A percentile compares a stretch with the other conserved stretches of the same genome.
These are phyloP conservation scores for Hymenoscyphus occultus DNA, from an alignment of 2,329 filamentous ascomycete genomes.

Conservation along the genomic window DNA sequence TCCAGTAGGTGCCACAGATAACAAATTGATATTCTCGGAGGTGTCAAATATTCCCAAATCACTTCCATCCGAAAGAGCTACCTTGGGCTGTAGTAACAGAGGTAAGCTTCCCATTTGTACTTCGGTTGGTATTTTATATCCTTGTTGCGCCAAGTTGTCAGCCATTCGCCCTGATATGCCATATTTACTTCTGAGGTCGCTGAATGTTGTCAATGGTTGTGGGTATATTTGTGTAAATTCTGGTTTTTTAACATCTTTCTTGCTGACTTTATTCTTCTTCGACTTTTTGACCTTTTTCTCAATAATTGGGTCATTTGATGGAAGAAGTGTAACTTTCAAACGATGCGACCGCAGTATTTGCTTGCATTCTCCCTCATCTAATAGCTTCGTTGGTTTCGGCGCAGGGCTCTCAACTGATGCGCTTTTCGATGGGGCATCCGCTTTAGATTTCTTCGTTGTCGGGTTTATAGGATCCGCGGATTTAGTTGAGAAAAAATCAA, in stretches of 20 bases:
- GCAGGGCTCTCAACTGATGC: conserved; percentile 9
- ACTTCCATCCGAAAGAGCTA: conserved; percentile 44
- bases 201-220: conserved; percentile 75
- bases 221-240: conserved; percentile 66
- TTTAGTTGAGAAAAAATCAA: conserved; percentile 59
- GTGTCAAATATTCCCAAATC: conserved; percentile 34
- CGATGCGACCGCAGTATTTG: conserved; percentile 75
- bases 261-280: conserved; percentile 47
- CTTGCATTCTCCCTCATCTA: conserved; percentile 70
- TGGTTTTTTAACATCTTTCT: conserved; percentile 44
- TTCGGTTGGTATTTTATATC: conserved; percentile 85
- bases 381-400: conserved; percentile 30
- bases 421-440: conserved; percentile 13
- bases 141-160: conserved; percentile 78
- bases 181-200: conserved; percentile 67
- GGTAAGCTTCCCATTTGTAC: conserved; percentile 88
- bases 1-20: conserved; percentile 89
- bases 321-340: conserved; percentile 78
- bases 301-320: conserved; percentile 41
- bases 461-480: conserved; percentile 28
- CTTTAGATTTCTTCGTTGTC: conserved; percentile 21
- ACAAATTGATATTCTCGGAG: conserved; percentile 58
- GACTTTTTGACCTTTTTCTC: conserved; percentile 43
- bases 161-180: conserved; percentile 70
- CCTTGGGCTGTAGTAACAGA: conserved; percentile 62